Evolutionary conservation across 176 grass and related monocot species (phyloP), one percentile per base, ranked within the genome.

Genomic region (Ensete ventricosum): DNA sequence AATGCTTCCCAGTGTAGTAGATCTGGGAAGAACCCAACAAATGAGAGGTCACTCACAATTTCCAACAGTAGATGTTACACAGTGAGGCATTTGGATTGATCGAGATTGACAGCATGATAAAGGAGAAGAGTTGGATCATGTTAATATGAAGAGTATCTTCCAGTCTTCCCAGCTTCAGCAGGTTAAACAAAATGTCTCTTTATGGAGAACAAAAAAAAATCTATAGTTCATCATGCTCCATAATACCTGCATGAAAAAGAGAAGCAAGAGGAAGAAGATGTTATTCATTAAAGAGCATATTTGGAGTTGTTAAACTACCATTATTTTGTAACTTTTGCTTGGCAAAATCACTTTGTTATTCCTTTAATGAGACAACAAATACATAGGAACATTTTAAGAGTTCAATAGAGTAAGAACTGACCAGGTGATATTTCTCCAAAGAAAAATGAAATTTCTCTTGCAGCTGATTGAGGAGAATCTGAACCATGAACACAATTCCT

Each of bases 401-500:
- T 14, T 24, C 2, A 78, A 51, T 52, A 76, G 34, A 60, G 59
- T 17, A 72, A 17, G 74, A 79, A 48, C 76, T n/a, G 62, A 96
- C 93, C 90, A 79, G 87, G 77, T 79, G 52, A 48, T 67, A 77
- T 59, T 51, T 85, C 82, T 80, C 84, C 75, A 27, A 97, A 97
- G 83, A 97, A 97, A 76, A 93, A 93, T 73, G 75, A 87, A 82
- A 97, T 97, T 80, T 97, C 90, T 80, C 82, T 77, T 23, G 50
- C 81, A 78, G 90, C 90, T 78, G 94, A 92, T 83, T 85, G 62
- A 8, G 2, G 77, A 60, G 94, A 97, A 86, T 97, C 93, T 16
- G 94, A 93, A 77, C 94, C 94, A 83, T 97, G 94, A 20, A 97
- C 94, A 55, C 94, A 97, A 72, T 97, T 97, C 64, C 85, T 88